A percentile compares a stretch with the other conserved stretches of the same genome.
phyloP scores from a whole-genome alignment of 2,329 filamentous ascomycete species.

The Epichloe scottii region DNA sequence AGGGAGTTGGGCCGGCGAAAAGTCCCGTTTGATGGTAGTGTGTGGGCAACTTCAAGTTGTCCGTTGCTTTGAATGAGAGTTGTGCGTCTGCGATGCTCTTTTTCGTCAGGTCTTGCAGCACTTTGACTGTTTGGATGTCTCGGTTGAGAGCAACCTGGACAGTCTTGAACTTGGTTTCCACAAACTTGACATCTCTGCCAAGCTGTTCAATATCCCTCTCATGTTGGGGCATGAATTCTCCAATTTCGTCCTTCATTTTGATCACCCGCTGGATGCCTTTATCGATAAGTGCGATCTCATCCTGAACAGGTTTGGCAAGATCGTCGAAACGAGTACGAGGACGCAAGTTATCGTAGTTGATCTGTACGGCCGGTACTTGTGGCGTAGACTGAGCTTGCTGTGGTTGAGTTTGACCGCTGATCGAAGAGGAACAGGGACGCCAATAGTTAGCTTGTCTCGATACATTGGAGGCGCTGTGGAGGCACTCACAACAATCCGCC shows the following conservation, averaged over 20 bases:
- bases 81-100: conserved; percentile 59
- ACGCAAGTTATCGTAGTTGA: conserved; percentile 66
- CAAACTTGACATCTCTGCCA: conserved; percentile 33
- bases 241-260: conserved; percentile 62
- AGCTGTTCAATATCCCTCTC: conserved; percentile 35
- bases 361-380: conserved; percentile 58
- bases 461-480: neutral
- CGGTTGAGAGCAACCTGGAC: conserved; percentile 32
- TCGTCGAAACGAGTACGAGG: conserved; percentile 88
- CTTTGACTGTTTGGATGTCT: conserved; percentile 52
- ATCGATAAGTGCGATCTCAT: conserved; percentile 66
- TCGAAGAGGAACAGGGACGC: too few species aligned
- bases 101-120: conserved; percentile 45
- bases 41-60: conserved; percentile 59
- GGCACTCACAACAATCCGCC: conserved; percentile 20
- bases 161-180: conserved; percentile 34
- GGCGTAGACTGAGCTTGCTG: conserved; percentile 26
- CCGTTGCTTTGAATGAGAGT: conserved; percentile 59
- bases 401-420: conserved; percentile 18
- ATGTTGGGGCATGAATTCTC: conserved; percentile 50
- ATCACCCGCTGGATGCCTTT: conserved; percentile 71
- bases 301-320: conserved; percentile 69
- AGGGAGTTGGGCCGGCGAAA: conserved; percentile 23
- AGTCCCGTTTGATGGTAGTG: conserved; percentile 38
- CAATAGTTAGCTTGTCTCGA: neutral